Evolutionary conservation across 2,329 filamentous ascomycete species (phyloP).

Genomic region (Fusarium metavorans): DNA sequence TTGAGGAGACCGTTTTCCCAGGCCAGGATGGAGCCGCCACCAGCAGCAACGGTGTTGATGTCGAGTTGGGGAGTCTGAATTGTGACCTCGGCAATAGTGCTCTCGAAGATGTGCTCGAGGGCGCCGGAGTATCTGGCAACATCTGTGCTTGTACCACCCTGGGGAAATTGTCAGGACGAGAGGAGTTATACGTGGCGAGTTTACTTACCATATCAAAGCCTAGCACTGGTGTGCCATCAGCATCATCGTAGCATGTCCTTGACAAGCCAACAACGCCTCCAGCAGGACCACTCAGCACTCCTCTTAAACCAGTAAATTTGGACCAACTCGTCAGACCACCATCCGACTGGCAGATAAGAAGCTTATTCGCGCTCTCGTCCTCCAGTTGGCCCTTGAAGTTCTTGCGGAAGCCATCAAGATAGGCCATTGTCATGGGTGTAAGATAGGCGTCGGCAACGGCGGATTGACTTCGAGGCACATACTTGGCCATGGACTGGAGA

Average conservation of each 20-base stretch:
- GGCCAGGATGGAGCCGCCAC: constrained; percentile 66
- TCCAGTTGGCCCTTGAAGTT: constrained; percentile 43
- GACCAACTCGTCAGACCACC: constrained; percentile 45
- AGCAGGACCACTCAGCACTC: constrained; percentile 44
- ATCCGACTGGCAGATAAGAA: constrained; percentile 47
- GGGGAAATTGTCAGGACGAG: neutral
- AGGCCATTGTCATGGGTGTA: constrained; percentile 54
- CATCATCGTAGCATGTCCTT: constrained; percentile 41
- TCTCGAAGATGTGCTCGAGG: constrained; percentile 80
- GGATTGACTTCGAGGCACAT: constrained; percentile 58
- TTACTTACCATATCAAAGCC: constrained; percentile 42
- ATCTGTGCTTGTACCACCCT: constrained; percentile 76
- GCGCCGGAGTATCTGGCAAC: constrained; percentile 76
- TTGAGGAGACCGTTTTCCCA: constrained; percentile 79
- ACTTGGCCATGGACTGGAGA: constrained; percentile 57
- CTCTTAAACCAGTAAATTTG: constrained; percentile 44
- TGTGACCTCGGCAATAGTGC: constrained; percentile 76
- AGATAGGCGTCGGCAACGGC: constrained; percentile 59
- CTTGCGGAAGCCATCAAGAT: constrained; percentile 50
- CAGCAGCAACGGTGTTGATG: constrained; percentile 76
- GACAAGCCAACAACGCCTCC: constrained; percentile 46
- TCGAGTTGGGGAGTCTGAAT: constrained; percentile 80
- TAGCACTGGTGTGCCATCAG: constrained; percentile 40
- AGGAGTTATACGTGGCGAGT: too few species aligned
- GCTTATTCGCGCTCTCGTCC: constrained; percentile 45